Evolutionary conservation across 2,329 filamentous ascomycete genomes (phyloP).

Genomic region (Chaetomium strumarium): DNA sequence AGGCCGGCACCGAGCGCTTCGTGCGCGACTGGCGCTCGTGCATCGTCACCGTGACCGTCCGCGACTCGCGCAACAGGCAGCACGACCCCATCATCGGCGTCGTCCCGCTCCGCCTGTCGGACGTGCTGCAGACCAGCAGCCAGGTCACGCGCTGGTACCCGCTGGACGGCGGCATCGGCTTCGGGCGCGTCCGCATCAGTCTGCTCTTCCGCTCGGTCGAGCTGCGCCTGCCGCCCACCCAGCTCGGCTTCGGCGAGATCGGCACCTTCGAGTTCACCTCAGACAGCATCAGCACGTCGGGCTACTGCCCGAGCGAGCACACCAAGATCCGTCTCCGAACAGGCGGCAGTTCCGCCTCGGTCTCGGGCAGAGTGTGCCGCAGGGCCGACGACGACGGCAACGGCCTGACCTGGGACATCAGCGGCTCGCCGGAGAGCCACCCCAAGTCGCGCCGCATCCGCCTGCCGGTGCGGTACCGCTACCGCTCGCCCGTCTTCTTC

Average conservation of each 20-base stretch:
- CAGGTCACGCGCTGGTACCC: slow-evolving; percentile 91
- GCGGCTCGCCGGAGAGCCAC: slow-evolving; percentile 28
- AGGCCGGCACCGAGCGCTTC: slow-evolving; percentile 90
- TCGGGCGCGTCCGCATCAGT: slow-evolving; percentile 82
- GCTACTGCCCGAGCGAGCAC: slow-evolving; percentile 58
- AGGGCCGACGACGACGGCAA: slow-evolving; percentile 55
- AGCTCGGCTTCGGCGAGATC: slow-evolving; percentile 84
- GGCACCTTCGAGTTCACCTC: slow-evolving; percentile 87
- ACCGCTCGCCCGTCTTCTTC: slow-evolving; percentile 82
- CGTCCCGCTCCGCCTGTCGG: slow-evolving; percentile 78
- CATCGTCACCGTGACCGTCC: slow-evolving; percentile 80
- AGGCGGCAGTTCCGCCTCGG: slow-evolving; percentile 70
- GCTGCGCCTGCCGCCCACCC: slow-evolving; percentile 72
- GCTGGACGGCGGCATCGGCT: slow-evolving; percentile 89
- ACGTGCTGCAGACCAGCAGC: slow-evolving; percentile 80
- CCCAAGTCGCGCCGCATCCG: slow-evolving; percentile 42
- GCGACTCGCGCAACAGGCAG: slow-evolving; percentile 82
- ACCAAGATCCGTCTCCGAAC: slow-evolving; percentile 76
- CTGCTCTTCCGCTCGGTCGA: slow-evolving; percentile 87
- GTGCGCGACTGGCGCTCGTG: slow-evolving; percentile 87
- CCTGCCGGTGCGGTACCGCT: slow-evolving; percentile 84
- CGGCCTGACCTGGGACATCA: slow-evolving; percentile 44
- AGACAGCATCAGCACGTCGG: slow-evolving; percentile 58
- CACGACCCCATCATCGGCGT: slow-evolving; percentile 94
- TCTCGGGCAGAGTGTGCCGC: slow-evolving; percentile 59